Evolutionary conservation across 176 grass and related monocot genomes (phyloP), one percentile per base, ranked within the genome.

Genomic region (Dactylis glomerata): DNA sequence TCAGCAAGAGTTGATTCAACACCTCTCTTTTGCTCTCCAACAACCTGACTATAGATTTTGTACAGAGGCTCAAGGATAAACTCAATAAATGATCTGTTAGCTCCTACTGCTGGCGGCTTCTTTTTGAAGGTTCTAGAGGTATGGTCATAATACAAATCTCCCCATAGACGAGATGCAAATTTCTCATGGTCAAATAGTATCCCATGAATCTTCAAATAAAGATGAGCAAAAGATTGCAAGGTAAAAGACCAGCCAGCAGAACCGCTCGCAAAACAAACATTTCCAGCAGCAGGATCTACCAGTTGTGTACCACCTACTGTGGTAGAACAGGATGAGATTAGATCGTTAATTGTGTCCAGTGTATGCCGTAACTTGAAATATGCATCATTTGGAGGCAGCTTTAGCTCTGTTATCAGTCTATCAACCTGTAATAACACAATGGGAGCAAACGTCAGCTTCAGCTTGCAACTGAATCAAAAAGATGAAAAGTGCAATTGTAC

Each of bases 21-120:
- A 83, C 82, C 84, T 64, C 65, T 86, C 75, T 92, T 92, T 77
- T 93, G 91, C 84, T 99, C 96, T 75, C 96, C 91, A 34, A 99
- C 91, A 54, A 99, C 96, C 68, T 94, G 96, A 77, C 96, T 99
- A 66, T 99, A 99, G 59, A 99, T 94, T 92, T 99, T 99, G 81
- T 99, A 99, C 42, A 99, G 82, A 28, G 96, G 93, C 57, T 99
- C 93, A 40, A 99, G 91, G 83, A 99, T 89, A 68, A 99, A 99
- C 58, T 96, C 92, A 45, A 99, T 86, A 75, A 99, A 99, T 77
- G 96, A 99, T 83, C 93, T 94, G 73, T 99, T 94, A 85, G 87
- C 93, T 83, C 96, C 96, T 92, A 88, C 93, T 78, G 93, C 93
- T 51, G 93, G 93, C 6, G 93, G 96, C 63, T 99, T 99, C 87